These are phyloP conservation scores for Cantharellus cinnabarinus DNA, from an alignment of 768 basidiomycete genomes.

Conservation along the genomic window DNA sequence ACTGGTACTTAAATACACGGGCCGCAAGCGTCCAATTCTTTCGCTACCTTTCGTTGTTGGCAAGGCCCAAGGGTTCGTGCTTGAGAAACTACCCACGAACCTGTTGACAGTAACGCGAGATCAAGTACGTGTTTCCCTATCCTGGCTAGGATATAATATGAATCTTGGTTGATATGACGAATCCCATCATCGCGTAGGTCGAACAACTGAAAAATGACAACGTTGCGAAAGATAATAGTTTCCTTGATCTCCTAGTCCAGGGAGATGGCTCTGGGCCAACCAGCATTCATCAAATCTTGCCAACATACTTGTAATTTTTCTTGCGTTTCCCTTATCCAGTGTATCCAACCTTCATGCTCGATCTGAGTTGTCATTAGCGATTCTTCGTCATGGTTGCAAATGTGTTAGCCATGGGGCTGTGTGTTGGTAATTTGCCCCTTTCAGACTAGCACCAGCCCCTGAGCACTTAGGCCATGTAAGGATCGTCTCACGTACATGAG, in stretches of 20 bases:
- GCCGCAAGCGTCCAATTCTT: constrained; percentile 34
- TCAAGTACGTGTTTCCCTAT: constrained; percentile 27
- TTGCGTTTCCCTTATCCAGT: background rate
- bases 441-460: too few relatives aligned
- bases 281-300: constrained; percentile 25
- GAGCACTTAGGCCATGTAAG: too few relatives aligned
- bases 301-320: constrained; percentile 23
- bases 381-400: too few relatives aligned
- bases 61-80: constrained; percentile 37
- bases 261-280: background rate
- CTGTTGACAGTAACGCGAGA: constrained; percentile 49
- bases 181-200: constrained; percentile 1
- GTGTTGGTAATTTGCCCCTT: too few relatives aligned
- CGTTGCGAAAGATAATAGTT: background rate
- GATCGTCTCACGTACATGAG: too few relatives aligned
- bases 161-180: background rate
- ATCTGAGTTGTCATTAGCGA: too few relatives aligned
- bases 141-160: background rate
- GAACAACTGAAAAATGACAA: constrained; percentile 9
- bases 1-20: constrained; percentile 33
- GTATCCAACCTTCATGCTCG: too few relatives aligned
- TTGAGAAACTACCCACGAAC: constrained; percentile 42
- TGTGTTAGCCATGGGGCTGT: too few relatives aligned
- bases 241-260: background rate
- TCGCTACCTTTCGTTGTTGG: constrained; percentile 45